These are phyloP conservation scores for Penicillium mononematosum DNA, from an alignment of 495 filamentous ascomycete genomes.

Conservation along the genomic window DNA sequence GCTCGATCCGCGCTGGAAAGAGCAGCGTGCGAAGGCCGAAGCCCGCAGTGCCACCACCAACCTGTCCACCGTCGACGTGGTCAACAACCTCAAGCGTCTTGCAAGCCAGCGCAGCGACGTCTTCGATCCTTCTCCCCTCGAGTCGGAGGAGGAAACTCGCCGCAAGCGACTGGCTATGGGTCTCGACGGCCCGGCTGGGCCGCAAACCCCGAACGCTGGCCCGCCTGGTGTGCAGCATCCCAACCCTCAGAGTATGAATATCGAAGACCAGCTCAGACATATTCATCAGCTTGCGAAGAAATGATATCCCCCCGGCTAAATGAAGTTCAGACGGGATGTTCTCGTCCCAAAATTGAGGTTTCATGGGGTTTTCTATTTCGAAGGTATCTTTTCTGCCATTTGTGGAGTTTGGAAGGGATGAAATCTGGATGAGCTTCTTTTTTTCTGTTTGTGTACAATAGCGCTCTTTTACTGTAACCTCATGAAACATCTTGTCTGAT, in stretches of 20 bases:
- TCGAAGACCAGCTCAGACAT: conserved; percentile 51
- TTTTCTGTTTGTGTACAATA: conserved; percentile 22
- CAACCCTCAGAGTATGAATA: conserved; percentile 46
- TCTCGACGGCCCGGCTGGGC: conserved; percentile 8
- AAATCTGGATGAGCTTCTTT: conserved; percentile 15
- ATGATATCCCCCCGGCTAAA: conserved; percentile 11
- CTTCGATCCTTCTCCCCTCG: conserved; percentile 61
- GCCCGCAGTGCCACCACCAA: conserved; percentile 84
- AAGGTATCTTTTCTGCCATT: conserved; percentile 7
- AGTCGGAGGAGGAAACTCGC: conserved; percentile 67
- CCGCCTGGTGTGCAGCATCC: conserved; percentile 26
- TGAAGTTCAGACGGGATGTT: conserved; percentile 3
- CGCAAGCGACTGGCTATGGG: conserved; percentile 68
- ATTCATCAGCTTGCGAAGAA: conserved; percentile 45
- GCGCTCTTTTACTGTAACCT: not conserved
- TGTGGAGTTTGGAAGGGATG: conserved; percentile 18
- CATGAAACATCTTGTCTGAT: conserved; percentile 9
- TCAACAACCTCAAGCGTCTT: conserved; percentile 93
- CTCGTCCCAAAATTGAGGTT: conserved; percentile 8
- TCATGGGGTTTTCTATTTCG: conserved; percentile 9
- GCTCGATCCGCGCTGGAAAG: conserved; percentile 93
- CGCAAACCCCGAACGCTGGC: conserved; percentile 27
- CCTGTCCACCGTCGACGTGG: conserved; percentile 80
- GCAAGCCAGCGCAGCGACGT: conserved; percentile 88
- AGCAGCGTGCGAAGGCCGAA: conserved; percentile 86